Conservation (phyloP, 2,329 filamentous ascomycete species). For the Monosporascus sp. region DNA sequence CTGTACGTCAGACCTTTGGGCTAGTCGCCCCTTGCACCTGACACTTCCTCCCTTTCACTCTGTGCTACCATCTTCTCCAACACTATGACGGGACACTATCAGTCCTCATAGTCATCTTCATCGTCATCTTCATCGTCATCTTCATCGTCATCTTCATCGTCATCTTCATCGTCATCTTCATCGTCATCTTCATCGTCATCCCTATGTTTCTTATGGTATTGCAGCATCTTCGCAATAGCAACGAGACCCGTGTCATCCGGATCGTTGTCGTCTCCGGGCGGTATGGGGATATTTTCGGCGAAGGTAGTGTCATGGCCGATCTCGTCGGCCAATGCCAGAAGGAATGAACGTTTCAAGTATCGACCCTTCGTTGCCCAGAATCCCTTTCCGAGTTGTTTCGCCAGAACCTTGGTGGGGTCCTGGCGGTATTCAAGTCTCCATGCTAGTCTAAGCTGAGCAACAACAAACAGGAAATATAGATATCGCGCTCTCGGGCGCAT, state of each 20-base stretch:
- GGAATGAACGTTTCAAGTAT: slow-evolving; percentile 4
- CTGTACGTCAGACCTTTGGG: too few relatives aligned
- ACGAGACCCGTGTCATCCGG: neutral
- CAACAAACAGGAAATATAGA: slow-evolving; percentile 2
- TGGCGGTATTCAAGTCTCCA: slow-evolving; percentile 1
- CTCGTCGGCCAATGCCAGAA: slow-evolving; percentile 5
- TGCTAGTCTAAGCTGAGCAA: slow-evolving; percentile 1
- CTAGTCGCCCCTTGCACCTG: too few relatives aligned
- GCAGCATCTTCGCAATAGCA: too few relatives aligned
- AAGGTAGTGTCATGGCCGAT: slow-evolving; percentile 2
- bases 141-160: too few relatives aligned
- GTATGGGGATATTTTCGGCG: neutral
- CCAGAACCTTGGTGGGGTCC: neutral
- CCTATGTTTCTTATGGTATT: too few relatives aligned
- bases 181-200: too few relatives aligned
- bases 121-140: too few relatives aligned
- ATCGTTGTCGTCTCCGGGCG: slow-evolving; percentile 1
- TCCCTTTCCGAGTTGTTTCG: neutral
- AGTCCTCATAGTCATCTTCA: too few relatives aligned
- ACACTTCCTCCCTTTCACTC: too few relatives aligned
- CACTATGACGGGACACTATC: too few relatives aligned
- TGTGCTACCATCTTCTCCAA: too few relatives aligned
- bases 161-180: too few relatives aligned
- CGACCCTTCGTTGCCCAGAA: slow-evolving; percentile 3
- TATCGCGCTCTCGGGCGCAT: slow-evolving; percentile 3